Evolutionary conservation across 306 rosid species (phyloP).

Genomic region (Begonia fuchsioides): DNA sequence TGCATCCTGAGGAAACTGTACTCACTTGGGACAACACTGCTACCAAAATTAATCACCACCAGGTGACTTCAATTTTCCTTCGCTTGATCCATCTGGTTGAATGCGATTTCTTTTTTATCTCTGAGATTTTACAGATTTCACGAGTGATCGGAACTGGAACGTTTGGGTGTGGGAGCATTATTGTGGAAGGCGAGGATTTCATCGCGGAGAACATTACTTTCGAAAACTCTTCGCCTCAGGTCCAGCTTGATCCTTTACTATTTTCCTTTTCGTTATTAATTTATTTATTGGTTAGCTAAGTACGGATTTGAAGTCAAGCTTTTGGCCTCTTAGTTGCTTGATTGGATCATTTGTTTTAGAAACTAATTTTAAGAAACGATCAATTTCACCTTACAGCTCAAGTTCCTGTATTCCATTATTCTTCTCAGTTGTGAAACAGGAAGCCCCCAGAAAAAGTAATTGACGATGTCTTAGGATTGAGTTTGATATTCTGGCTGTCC

Average conservation of each 20-base stretch:
- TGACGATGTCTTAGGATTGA: too few relatives aligned
- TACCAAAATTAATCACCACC: slow-evolving; percentile 53
- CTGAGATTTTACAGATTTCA: slow-evolving; percentile 28
- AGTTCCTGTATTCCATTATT: too few relatives aligned
- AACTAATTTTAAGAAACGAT: too few relatives aligned
- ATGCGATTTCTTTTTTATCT: background rate
- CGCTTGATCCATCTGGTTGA: background rate
- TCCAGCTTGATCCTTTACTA: slow-evolving; percentile 3
- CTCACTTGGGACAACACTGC: slow-evolving; percentile 85
- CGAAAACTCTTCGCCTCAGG: slow-evolving; percentile 84
- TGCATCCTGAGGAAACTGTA: slow-evolving; percentile 44
- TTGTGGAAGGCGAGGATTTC: slow-evolving; percentile 90
- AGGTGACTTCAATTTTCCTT: slow-evolving; percentile 24
- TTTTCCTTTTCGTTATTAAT: too few relatives aligned
- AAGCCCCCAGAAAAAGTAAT: too few relatives aligned
- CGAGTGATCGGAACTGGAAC: slow-evolving; percentile 72
- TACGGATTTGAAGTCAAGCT: too few relatives aligned
- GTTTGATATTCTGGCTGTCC: too few relatives aligned
- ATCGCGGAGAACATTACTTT: slow-evolving; percentile 87
- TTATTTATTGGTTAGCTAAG: too few relatives aligned
- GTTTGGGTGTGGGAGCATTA: slow-evolving; percentile 69
- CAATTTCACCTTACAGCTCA: too few relatives aligned
- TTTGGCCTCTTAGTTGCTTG: too few relatives aligned
- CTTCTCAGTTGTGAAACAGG: too few relatives aligned
- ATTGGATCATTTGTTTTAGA: too few relatives aligned